Evolutionary conservation across 768 basidiomycete species (phyloP), one percentile per base, ranked within the genome.

Genomic region (Rhizopogon sp.): DNA sequence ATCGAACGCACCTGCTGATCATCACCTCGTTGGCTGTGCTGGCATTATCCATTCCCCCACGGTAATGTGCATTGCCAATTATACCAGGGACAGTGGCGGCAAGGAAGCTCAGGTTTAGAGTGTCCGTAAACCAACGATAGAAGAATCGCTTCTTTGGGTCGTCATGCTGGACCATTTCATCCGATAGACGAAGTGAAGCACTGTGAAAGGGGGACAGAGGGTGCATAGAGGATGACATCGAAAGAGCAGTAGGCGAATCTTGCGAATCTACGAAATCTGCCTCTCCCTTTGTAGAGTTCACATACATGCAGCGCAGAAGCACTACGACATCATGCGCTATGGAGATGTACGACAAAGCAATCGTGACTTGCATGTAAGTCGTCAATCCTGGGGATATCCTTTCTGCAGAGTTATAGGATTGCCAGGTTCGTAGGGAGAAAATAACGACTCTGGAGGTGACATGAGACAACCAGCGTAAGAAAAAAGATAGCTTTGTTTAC

Each of bases 241-340:
- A 60, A 59, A 60, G 14, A 14, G 56, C 56, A 60, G 62, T 43
- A 39, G 53, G 53, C 25, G 56, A 56, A 71, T 68, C 43, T 60
- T 63, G 13, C 28, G 41, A 31, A 64, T 66, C 14, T 42, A 29
- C 14, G 66, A 64, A 14, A 65, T 62, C 5, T 39, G 72, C 65
- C 0, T 56, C 58, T 58, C 72, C 54, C 50, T 70, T 33, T 1
- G 74, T 75, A 6, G 76, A 64, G 55, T 76, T 76, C 39, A 77
- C 66, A 17, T 76, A 62, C 25, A 74, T 49, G 56, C 72, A 74
- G n/a, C 72, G 67, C 13, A 75, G 50, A 22, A 75, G 61, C 51
- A 64, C 64, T 35, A 72, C 65, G 13, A 74, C 60, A 53, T 75
- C 73, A 56, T 65, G 64, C 8, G 69, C 65, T 42, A 73, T 65